phyloP scores from a whole-genome alignment of 2,329 filamentous ascomycete genomes.

The Coniochaeta pulveracea region DNA sequence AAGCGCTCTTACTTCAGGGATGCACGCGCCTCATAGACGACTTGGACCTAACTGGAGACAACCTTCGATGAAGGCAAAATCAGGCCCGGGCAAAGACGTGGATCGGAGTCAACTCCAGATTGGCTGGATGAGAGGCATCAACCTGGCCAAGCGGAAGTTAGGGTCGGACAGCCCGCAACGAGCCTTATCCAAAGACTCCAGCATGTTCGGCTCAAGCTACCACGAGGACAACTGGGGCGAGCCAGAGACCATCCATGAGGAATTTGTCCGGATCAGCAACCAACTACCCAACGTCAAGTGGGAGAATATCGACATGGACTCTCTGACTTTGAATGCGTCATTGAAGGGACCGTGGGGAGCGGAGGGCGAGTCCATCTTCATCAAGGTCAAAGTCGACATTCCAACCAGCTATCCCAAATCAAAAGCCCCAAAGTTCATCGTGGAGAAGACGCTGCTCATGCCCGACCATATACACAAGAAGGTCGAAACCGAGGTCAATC shows the following conservation, averaged over 20 bases:
- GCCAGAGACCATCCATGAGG: constrained; percentile 51
- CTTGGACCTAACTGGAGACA: constrained; percentile 37
- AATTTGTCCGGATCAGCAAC: constrained; percentile 49
- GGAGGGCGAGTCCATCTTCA: constrained; percentile 44
- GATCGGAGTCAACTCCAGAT: constrained; percentile 46
- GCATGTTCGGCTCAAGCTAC: constrained; percentile 37
- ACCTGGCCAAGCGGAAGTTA: constrained; percentile 45
- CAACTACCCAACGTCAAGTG: constrained; percentile 54
- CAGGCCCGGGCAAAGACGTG: constrained; percentile 24
- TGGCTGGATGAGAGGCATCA: constrained; percentile 60
- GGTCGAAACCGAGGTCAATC: constrained; percentile 42
- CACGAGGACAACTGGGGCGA: constrained; percentile 48
- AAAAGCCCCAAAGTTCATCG: constrained; percentile 44
- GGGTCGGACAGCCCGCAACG: constrained; percentile 32
- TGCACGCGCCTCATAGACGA: constrained; percentile 24
- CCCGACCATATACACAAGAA: constrained; percentile 39
- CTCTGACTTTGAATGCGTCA: constrained; percentile 45
- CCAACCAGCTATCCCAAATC: constrained; percentile 46
- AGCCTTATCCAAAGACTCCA: constrained; percentile 39
- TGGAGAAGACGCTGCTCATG: constrained; percentile 54
- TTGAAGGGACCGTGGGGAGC: constrained; percentile 54
- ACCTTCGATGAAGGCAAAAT: constrained; percentile 47
- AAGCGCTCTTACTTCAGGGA: constrained; percentile 22
- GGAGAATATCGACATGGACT: constrained; percentile 54
- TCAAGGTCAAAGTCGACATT: constrained; percentile 50